phyloP scores from a whole-genome alignment of 2,329 filamentous ascomycete species.

The Cercospora beticola region DNA sequence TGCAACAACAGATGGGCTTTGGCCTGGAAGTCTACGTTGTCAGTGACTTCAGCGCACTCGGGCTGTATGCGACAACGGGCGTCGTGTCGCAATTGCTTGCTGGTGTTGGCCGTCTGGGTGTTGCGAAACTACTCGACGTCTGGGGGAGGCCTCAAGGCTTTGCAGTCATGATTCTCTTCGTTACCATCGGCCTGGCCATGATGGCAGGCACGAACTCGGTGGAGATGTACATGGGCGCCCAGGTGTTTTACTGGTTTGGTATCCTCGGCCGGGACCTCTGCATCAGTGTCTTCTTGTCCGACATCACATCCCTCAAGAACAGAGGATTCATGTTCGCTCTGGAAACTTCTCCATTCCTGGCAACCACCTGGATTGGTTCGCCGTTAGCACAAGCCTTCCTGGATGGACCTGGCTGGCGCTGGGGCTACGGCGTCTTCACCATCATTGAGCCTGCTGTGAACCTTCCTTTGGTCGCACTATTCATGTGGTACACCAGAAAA shows the following conservation, averaged over 20 bases:
- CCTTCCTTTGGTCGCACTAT: background rate
- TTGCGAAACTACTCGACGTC: constrained; percentile 66
- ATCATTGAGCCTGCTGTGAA: constrained; percentile 45
- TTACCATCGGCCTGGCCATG: constrained; percentile 59
- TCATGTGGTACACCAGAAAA: constrained; percentile 3
- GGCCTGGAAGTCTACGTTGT: constrained; percentile 41
- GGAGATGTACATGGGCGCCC: constrained; percentile 31
- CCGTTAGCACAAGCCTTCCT: constrained; percentile 5
- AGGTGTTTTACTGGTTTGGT: constrained; percentile 14
- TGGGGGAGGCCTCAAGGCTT: constrained; percentile 67
- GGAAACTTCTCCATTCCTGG: constrained; percentile 63
- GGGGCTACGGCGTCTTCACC: constrained; percentile 11
- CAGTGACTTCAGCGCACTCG: constrained; percentile 42
- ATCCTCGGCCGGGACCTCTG: constrained; percentile 59
- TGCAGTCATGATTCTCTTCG: constrained; percentile 53
- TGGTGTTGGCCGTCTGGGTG: constrained; percentile 45
- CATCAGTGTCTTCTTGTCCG: constrained; percentile 65
- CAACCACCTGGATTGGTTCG: constrained; percentile 45
- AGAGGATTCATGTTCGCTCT: constrained; percentile 64
- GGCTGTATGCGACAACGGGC: constrained; percentile 50
- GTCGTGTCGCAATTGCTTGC: constrained; percentile 4
- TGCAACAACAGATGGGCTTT: constrained; percentile 10
- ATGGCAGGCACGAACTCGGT: constrained; percentile 65
- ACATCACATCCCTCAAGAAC: constrained; percentile 66
- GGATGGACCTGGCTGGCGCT: constrained; percentile 2